phyloP scores from a whole-genome alignment of 768 basidiomycete species.

The Pulveroboletus frians region DNA sequence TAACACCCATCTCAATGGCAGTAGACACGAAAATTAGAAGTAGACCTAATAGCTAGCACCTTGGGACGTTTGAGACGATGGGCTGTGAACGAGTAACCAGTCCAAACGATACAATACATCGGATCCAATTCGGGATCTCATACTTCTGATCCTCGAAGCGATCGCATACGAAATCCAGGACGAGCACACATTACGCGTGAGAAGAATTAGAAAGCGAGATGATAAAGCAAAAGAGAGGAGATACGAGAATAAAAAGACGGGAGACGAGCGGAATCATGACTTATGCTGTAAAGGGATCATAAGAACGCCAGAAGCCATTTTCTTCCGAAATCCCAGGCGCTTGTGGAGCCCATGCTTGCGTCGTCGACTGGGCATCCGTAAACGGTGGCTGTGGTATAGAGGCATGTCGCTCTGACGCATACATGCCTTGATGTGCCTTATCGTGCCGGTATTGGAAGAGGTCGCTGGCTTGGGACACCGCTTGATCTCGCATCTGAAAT shows the following conservation, averaged over 20 bases:
- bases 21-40: not conserved
- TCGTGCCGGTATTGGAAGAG: slow-evolving; percentile 20
- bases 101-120: slow-evolving; percentile 13
- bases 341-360: slow-evolving; percentile 19
- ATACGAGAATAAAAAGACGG: not conserved
- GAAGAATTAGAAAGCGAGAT: not conserved
- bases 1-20: not conserved
- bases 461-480: slow-evolving; percentile 11
- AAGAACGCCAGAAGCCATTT: slow-evolving; percentile 23
- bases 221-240: not conserved
- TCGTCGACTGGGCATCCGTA: slow-evolving; percentile 11
- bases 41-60: not conserved
- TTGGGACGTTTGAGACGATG: not conserved
- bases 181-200: slow-evolving; percentile 2
- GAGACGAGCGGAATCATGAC: not conserved
- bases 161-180: not conserved
- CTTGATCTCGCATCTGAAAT: slow-evolving; percentile 16
- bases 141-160: not conserved
- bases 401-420: slow-evolving; percentile 20
- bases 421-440: slow-evolving; percentile 22
- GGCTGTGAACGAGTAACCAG: not conserved
- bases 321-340: slow-evolving; percentile 12
- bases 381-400: slow-evolving; percentile 20
- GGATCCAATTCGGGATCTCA: slow-evolving; percentile 2
- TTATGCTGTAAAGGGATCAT: slow-evolving; percentile 23